These are phyloP conservation scores for Phaffia tasmanica DNA, from an alignment of 768 basidiomycete species.

Conservation along the genomic window DNA sequence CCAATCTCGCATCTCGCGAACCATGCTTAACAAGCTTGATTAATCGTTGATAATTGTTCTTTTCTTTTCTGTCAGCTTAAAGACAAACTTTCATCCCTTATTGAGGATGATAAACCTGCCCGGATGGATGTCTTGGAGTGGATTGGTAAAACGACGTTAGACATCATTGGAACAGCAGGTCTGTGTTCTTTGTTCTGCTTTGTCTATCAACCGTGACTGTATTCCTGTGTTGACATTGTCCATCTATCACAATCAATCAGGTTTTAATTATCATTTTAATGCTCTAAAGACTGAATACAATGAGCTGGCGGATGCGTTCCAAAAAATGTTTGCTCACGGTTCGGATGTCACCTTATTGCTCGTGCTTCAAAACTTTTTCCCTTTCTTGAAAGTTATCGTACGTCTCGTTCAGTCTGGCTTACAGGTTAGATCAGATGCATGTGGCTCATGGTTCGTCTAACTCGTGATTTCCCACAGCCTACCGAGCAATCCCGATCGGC, in stretches of 20 bases:
- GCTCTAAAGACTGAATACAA: conserved; percentile 8
- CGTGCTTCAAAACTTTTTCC: conserved; percentile 7
- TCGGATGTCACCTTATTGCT: conserved; percentile 7
- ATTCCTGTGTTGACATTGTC: too few relatives aligned
- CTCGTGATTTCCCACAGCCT: background rate
- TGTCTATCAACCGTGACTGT: background rate
- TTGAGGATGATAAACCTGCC: conserved; percentile 23
- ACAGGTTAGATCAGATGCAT: background rate
- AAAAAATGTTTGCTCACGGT: conserved; percentile 2
- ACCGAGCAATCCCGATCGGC: background rate
- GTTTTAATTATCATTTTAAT: conserved; percentile 15
- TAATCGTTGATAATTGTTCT: background rate
- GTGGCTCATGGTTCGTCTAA: background rate
- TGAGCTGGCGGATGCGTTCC: conserved; percentile 14
- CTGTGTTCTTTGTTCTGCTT: background rate
- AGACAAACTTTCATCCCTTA: background rate
- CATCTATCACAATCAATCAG: background rate
- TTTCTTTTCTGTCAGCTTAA: conserved; percentile 4
- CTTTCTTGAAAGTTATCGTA: conserved; percentile 11
- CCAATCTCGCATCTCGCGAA: background rate
- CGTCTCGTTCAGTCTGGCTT: background rate
- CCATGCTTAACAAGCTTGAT: background rate
- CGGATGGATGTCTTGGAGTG: conserved; percentile 42
- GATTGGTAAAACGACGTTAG: conserved; percentile 48
- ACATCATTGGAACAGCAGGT: conserved; percentile 40